A percentile compares a stretch with the other conserved stretches of the same genome.
Conservation (phyloP, 192 early-diverging fungal species). For the Backusella australiensis region DNA sequence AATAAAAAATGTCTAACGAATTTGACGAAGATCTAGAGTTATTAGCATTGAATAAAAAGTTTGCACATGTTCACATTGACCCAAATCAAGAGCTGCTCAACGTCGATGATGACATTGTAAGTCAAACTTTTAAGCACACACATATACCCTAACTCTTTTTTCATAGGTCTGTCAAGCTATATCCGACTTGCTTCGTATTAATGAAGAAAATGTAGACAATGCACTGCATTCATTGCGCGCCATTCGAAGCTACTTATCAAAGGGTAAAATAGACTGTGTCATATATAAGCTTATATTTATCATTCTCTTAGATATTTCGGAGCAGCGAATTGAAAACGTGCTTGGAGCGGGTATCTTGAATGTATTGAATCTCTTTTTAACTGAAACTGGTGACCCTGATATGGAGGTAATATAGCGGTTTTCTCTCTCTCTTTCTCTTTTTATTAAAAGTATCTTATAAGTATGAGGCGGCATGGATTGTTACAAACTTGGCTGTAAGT, state of each 20-base stretch:
- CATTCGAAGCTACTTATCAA: neutral
- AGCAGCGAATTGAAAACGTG: slow-evolving; percentile 9
- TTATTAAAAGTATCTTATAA: neutral
- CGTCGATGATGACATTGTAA: neutral
- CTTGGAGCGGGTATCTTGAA: neutral
- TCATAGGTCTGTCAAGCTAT: neutral
- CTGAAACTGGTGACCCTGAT: neutral
- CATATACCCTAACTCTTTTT: neutral
- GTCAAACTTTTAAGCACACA: too few species aligned
- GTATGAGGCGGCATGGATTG: slow-evolving; percentile 28
- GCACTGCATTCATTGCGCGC: neutral
- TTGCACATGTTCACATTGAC: neutral
- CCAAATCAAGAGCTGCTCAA: neutral
- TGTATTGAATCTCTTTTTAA: neutral
- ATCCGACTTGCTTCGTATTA: neutral
- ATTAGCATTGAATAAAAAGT: neutral
- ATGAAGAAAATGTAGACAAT: neutral
- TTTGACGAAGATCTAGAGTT: neutral
- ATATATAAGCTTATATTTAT: neutral
- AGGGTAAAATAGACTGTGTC: neutral
- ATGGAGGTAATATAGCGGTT: neutral
- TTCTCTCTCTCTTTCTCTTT: neutral
- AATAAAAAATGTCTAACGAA: neutral
- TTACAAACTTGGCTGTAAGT: slow-evolving; percentile 27
- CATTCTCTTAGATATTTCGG: neutral